Percentiles rank a stretch among this genome's conserved stretches.
Evolutionary conservation across 352 stramenopile species (phyloP).

Genomic region (Pythium pectinolyticum): DNA sequence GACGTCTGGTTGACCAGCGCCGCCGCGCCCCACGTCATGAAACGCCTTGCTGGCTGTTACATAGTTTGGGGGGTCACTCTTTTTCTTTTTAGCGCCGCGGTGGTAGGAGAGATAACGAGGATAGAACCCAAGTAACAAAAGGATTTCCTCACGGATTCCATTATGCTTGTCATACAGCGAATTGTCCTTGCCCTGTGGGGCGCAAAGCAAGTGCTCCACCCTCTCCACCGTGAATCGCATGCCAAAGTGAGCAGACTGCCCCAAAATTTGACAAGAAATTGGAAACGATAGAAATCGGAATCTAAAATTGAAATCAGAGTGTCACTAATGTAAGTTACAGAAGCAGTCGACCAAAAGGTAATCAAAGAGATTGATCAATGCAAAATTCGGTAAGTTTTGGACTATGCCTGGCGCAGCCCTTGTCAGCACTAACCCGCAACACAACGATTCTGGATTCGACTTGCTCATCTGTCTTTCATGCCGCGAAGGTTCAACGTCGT

Average conservation of each 20-base stretch:
- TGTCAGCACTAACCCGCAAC: neutral
- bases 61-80: constrained; percentile 1
- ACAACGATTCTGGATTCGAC: neutral
- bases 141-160: neutral
- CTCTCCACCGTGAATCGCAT: neutral
- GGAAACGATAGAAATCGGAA: no score
- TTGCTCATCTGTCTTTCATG: no score
- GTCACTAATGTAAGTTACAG: neutral
- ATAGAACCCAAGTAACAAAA: constrained; percentile 4
- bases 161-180: neutral
- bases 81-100: neutral
- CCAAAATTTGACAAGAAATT: no score
- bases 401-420: neutral
- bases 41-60: constrained; percentile 3
- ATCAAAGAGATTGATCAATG: neutral
- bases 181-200: neutral
- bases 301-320: neutral
- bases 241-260: neutral
- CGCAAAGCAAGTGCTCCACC: neutral
- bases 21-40: neutral
- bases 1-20: constrained; percentile 1
- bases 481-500: no score
- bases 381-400: neutral
- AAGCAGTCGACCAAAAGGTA: neutral
- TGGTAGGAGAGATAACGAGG: constrained; percentile 3